phyloP scores from a whole-genome alignment of 139 green algal species.

The Zygnema circumcarinatum region DNA sequence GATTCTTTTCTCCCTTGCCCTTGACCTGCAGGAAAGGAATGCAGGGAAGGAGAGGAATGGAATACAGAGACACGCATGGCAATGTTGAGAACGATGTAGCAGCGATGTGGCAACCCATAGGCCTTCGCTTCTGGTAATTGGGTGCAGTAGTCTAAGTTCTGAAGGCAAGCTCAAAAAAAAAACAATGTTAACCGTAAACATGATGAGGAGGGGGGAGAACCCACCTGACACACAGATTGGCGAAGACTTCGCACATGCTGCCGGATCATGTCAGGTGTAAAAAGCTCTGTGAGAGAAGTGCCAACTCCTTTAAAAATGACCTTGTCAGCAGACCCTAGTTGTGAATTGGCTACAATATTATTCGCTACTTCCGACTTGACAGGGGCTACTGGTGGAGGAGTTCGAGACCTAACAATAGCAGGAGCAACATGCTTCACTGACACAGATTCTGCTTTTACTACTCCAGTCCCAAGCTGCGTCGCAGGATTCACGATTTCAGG shows the following conservation, averaged over 20 bases:
- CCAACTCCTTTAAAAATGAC: slow-evolving; percentile 60
- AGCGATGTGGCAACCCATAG: too few species aligned
- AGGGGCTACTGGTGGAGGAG: slow-evolving; percentile 9
- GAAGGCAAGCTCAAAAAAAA: too few species aligned
- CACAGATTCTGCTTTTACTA: not conserved
- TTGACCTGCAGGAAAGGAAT: slow-evolving; percentile 31
- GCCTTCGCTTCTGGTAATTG: too few species aligned
- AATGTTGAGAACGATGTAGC: slow-evolving; percentile 9
- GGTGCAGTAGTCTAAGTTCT: too few species aligned
- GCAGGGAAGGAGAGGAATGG: not conserved
- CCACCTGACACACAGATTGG: slow-evolving; percentile 43
- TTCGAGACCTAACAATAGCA: not conserved
- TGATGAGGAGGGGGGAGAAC: not conserved
- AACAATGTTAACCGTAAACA: too few species aligned
- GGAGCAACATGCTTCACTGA: not conserved
- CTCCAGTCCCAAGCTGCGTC: not conserved
- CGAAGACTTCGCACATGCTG: slow-evolving; percentile 74
- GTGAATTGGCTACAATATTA: not conserved
- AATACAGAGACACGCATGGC: not conserved
- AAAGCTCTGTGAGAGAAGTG: slow-evolving; percentile 91
- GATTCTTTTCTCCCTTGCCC: slow-evolving; percentile 52
- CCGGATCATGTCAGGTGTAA: slow-evolving; percentile 77
- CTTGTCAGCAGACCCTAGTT: slow-evolving; percentile 13
- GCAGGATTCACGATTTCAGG: not conserved
- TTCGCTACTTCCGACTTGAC: not conserved